Evolutionary conservation across 1,284 basidiomycete genomes (phyloP), one percentile per base, ranked within the genome.

Genomic region (Papiliotrema fonsecae): DNA sequence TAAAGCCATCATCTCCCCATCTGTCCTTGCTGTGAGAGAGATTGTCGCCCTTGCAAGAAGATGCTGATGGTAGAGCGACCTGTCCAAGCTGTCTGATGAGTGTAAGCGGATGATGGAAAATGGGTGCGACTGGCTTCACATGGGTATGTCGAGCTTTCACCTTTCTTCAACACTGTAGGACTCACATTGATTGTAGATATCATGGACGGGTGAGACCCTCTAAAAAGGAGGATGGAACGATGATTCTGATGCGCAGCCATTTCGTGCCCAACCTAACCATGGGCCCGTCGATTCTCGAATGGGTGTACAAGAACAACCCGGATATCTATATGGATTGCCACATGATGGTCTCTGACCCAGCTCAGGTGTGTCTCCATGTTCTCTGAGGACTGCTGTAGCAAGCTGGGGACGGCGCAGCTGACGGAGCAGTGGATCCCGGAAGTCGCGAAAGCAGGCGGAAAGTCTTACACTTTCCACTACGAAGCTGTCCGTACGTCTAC

Each of bases 261-360:
- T 99, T 99, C 69, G 96, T 99, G 22, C 93, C 94, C 30, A 98
- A 97, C 73, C 93, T 97, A 72, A 93, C 92, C 19, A 90, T 94
- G 84, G 91, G 91, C 49, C 85, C 92, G 25, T 94, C 94, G 2
- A 82, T 98, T 44, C 80, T 98, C 31, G 78, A 85, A 19, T 89
- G 85, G 57, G 86, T 99, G n/a, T 78, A 81, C 48, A 92, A 93
- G 74, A 82, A 85, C 40, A 81, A 97, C 19, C 92, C 93, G 5
- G 87, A 85, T 49, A 94, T 97, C 60, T 98, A 93, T 77, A 98
- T 99, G 94, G 96, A 99, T 75, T 97, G 93, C 75, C 96, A 99
- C 76, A 98, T 98, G 96, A 99, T 99, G 96, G 96, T 99, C 16
- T 76, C 92, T 0, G 79, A 97, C 54, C 96, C 96, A 2, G 87